Evolutionary conservation across 169 alveolate species (phyloP), one percentile per base, ranked within the genome.

Genomic region (Plasmodium coatneyi): DNA sequence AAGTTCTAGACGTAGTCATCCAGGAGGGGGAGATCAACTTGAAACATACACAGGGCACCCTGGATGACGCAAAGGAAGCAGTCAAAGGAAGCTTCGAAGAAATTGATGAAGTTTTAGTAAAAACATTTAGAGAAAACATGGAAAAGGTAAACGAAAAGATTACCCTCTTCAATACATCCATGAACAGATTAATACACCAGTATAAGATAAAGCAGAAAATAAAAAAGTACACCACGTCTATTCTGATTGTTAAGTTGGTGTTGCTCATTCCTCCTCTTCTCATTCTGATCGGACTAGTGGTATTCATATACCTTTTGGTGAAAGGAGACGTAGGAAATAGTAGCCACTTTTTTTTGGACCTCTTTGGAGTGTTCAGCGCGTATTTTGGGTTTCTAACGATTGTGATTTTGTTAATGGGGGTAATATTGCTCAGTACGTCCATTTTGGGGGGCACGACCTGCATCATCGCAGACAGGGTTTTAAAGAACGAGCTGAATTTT

Each of bases 401-500:
- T 12, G 25, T 84, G 3, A 41, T 25, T 84, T 30, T 84, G 52
- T 0, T 30, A 19, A 30, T 84, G 5, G 78, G 84, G 1, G 71
- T 43, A 12, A 0, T 16, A 22, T n/a, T 60, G 2, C 22, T 84
- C 10, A 72, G 78, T 72, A 4, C 32, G 5, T 84, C 92, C 1
- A 36, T 84, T 9, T 12, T 84, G 32, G 92, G 92, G 25, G 92
- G 92, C 0, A 60, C 92, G 1, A 41, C 84, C 34, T 84, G 92
- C 54, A 30, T 36, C 36, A 71, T 84, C 36, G 49, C 92, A 43
- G 92, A 84, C 5, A 22, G 84, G 56, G 36, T 84, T 9, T 22
- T 84, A 36, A 71, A 84, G 39, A 84, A 84, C 43, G 84, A 84
- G 76, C 34, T 84, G 32, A 49, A 16, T 43, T 71, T 84, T n/a